phyloP scores from a whole-genome alignment of 768 basidiomycete genomes.

The Tricholoma saponaceum region DNA sequence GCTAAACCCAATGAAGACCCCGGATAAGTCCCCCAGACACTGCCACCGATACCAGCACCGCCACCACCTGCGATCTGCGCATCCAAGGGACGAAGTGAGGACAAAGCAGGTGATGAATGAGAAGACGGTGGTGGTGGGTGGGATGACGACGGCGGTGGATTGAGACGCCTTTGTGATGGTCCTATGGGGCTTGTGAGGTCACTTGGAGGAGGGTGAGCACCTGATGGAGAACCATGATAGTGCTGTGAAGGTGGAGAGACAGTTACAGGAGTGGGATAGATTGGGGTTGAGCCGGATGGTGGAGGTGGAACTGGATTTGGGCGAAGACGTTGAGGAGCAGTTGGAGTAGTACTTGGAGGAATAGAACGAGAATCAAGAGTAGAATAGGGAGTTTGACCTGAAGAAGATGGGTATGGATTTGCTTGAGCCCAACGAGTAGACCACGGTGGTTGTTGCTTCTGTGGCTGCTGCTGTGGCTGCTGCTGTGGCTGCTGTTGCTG shows the following conservation, averaged over 20 bases:
- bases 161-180: slow-evolving; percentile 12
- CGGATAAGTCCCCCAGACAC: slow-evolving; percentile 14
- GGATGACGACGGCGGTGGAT: slow-evolving; percentile 38
- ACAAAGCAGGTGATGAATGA: slow-evolving; percentile 25
- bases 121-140: slow-evolving; percentile 38
- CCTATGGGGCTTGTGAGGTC: slow-evolving; percentile 4
- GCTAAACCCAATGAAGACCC: slow-evolving; percentile 11
- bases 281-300: background rate
- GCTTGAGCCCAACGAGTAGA: slow-evolving; percentile 31
- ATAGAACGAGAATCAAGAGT: slow-evolving; percentile 12
- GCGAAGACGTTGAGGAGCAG: slow-evolving; percentile 3
- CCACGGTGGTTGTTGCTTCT: slow-evolving; percentile 31
- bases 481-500: no score
- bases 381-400: slow-evolving; percentile 5
- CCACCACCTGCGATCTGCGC: slow-evolving; percentile 8
- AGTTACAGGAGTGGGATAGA: slow-evolving; percentile 1
- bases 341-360: background rate
- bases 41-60: slow-evolving; percentile 3
- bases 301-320: no score
- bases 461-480: no score
- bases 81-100: slow-evolving; percentile 25
- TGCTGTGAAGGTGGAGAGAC: slow-evolving; percentile 11
- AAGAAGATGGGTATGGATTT: slow-evolving; percentile 10
- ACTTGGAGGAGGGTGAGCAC: no score
- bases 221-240: slow-evolving; percentile 2